Base-by-base conservation (phyloP, 2,329 filamentous ascomycete genomes). In the Celoporthe dispersa region DNA sequence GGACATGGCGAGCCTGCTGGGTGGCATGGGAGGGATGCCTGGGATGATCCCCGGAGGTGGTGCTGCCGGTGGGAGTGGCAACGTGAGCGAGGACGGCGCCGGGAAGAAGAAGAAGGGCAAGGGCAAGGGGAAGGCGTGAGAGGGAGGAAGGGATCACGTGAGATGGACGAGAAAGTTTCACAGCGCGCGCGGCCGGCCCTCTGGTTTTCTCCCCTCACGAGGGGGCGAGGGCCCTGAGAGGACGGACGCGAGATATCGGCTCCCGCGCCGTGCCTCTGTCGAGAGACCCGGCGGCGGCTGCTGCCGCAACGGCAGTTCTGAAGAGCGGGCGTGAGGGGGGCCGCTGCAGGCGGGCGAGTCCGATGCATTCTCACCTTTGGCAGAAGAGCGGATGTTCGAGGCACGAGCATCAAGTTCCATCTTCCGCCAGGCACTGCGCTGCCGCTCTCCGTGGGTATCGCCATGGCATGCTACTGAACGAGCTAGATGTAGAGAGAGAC, bases 91-190 rank as follows among this genome's bases (percentile, higher is more conserved):
- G 28, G 75, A 75, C 61, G 78, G 75, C 2, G 76, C 75, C 14
- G 78, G 76, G 71, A 79, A 75, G 69, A 81, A 78, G 77, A 81
- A 82, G 66, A 68, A 67, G 77, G 84, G 83, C 78, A 86, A 86
- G 78, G 82, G 79, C 6, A 86, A 84, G 78, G 83, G 81, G 5
- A 85, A 82, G 78, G 75, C 77, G 19, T 79, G 74, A 78, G 19
- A 6, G 22, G 44, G 8, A 48, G 37, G 37, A 33, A 44, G 16
- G 9, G 19, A n/a, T 3, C 19, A 31, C 37, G 41, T 31, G 60
- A 28, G 35, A 41, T n/a, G 31, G 19, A 39, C 11, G 7, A 25
- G 59, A 14, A 28, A 37, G 14, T 1, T n/a, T 19, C 31, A 61
- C 33, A 35, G 35, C 11, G 28, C 9, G 33, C n/a, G n/a, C 19